Percentiles rank a stretch among this genome's conserved stretches.
phyloP scores from a whole-genome alignment of 2,329 filamentous ascomycete species.

The Trichoderma harzianum region DNA sequence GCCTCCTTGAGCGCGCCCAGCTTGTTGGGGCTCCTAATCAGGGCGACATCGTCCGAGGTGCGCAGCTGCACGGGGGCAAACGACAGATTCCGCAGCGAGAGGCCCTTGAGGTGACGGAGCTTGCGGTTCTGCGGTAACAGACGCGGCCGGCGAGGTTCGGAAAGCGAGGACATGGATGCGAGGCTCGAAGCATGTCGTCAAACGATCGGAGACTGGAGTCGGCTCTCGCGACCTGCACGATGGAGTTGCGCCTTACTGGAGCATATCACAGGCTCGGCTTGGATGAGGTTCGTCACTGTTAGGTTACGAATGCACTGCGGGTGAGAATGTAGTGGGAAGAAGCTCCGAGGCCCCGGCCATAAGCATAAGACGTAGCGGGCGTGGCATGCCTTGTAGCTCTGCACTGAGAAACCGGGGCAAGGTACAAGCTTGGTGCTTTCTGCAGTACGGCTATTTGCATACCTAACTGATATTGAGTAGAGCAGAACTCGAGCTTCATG shows the following conservation, averaged over 20 bases:
- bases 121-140: slow-evolving; percentile 75
- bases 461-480: not conserved
- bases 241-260: not conserved
- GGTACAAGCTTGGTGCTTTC: not conserved
- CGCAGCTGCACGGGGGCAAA: slow-evolving; percentile 58
- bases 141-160: slow-evolving; percentile 44
- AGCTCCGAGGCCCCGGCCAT: slow-evolving; percentile 12
- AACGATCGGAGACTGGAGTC: not conserved
- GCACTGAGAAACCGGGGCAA: not conserved
- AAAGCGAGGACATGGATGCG: slow-evolving; percentile 33
- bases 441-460: not conserved
- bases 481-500: not conserved
- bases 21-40: slow-evolving; percentile 68
- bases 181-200: slow-evolving; percentile 8
- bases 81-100: slow-evolving; percentile 82
- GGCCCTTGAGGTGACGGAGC: slow-evolving; percentile 79
- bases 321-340: not conserved
- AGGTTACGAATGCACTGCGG: not conserved
- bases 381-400: not conserved
- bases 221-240: not conserved
- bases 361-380: slow-evolving; percentile 2
- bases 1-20: slow-evolving; percentile 49
- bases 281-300: slow-evolving; percentile 8
- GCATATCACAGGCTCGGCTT: not conserved
- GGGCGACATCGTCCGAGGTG: slow-evolving; percentile 75